Conservation (phyloP, 2,329 filamentous ascomycete genomes). For the Cladosporium sp. region DNA sequence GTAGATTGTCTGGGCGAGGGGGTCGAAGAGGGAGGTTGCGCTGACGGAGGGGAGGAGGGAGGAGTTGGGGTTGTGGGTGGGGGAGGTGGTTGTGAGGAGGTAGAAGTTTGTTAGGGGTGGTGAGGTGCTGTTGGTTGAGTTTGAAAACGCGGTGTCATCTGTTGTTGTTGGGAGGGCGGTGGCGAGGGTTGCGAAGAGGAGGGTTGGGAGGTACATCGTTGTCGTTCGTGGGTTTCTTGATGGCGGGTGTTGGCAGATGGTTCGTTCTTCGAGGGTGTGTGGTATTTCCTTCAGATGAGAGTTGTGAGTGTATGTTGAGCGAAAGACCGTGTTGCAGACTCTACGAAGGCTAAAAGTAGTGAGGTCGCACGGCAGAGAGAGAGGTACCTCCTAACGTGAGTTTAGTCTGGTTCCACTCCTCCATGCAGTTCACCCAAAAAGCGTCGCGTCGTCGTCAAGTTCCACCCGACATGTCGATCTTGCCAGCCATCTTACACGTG, state of each 20-base stretch:
- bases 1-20: conserved; percentile 37
- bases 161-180: conserved; percentile 18
- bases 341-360: not conserved
- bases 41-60: conserved; percentile 40
- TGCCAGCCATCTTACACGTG: not conserved
- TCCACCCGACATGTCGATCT: conserved; percentile 9
- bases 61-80: conserved; percentile 37
- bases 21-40: conserved; percentile 44
- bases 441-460: conserved; percentile 19
- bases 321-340: not conserved
- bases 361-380: not conserved
- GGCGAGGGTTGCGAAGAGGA: conserved; percentile 16
- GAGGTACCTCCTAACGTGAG: not conserved
- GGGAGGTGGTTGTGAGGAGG: conserved; percentile 42
- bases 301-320: not conserved
- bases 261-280: not conserved
- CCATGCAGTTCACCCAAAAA: not conserved
- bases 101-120: conserved; percentile 36
- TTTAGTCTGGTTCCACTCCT: not conserved
- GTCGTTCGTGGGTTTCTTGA: not conserved
- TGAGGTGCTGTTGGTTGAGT: not conserved
- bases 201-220: conserved; percentile 2
- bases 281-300: not conserved
- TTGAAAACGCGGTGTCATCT: not conserved
- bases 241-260: not conserved